A percentile compares a stretch with the other conserved stretches of the same genome.
These are phyloP conservation scores for Platismatia glauca DNA, from an alignment of 495 filamentous ascomycete species.

Conservation along the genomic window DNA sequence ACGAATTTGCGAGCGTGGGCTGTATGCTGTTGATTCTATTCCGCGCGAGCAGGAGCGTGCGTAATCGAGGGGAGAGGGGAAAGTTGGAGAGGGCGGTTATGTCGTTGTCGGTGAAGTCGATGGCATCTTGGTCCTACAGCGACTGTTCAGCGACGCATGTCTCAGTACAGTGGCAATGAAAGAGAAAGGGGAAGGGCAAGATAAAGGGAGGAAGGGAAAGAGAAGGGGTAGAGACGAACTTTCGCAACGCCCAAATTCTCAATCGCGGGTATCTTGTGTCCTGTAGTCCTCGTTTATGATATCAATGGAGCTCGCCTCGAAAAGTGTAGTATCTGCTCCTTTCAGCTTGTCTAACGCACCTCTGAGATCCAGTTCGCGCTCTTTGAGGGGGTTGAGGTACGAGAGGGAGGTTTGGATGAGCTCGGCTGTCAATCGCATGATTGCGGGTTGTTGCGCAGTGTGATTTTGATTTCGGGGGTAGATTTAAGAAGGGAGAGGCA, in stretches of 20 bases:
- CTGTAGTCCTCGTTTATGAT: constrained; percentile 61
- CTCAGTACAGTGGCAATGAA: not conserved
- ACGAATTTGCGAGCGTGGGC: constrained; percentile 54
- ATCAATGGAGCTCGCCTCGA: constrained; percentile 74
- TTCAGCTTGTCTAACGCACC: constrained; percentile 77
- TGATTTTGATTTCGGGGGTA: not conserved
- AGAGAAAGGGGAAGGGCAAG: not conserved
- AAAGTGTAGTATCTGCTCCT: constrained; percentile 95
- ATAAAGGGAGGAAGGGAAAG: not conserved
- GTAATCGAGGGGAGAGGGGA: constrained; percentile 80
- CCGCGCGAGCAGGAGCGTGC: constrained; percentile 76
- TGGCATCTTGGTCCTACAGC: constrained; percentile 69
- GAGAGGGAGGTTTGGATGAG: constrained; percentile 84
- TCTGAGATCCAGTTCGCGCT: constrained; percentile 98
- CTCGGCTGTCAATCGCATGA: constrained; percentile 90
- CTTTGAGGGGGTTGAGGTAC: constrained; percentile 95
- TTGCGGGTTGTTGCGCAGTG: not conserved
- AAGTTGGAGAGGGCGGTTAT: constrained; percentile 84
- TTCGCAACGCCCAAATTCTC: constrained; percentile 96
- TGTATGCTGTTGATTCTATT: constrained; percentile 82
- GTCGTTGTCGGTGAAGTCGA: constrained; percentile 98
- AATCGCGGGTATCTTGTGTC: constrained; percentile 94
- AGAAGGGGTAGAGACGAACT: constrained; percentile 42
- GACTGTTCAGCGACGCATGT: not conserved
- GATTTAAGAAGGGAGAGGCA: not conserved